Conservation (phyloP, 352 stramenopile genomes). For the Pythium aristosporum region DNA sequence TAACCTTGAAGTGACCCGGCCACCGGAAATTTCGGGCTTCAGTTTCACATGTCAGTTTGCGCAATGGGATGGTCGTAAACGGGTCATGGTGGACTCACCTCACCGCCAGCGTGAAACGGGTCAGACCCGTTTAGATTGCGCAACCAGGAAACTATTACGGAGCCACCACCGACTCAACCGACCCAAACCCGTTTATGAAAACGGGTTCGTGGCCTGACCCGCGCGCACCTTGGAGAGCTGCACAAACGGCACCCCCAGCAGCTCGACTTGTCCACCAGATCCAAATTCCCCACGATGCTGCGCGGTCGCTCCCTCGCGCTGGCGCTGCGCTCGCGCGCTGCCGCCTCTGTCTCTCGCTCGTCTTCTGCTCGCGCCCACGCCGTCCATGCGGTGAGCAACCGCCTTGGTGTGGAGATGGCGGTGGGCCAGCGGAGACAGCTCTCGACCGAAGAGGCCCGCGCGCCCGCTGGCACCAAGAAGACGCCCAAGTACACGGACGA, state of each 20-base stretch:
- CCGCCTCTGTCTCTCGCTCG: slow-evolving; percentile 24
- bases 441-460: slow-evolving; percentile 21
- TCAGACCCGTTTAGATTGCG: slow-evolving; percentile 27
- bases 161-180: not conserved
- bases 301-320: slow-evolving; percentile 28
- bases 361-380: slow-evolving; percentile 1
- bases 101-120: not conserved
- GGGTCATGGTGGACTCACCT: not conserved
- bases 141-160: slow-evolving; percentile 9
- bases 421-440: slow-evolving; percentile 31
- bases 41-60: slow-evolving; percentile 30
- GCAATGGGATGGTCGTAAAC: slow-evolving; percentile 16
- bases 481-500: slow-evolving; percentile 61
- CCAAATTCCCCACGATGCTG: slow-evolving; percentile 27
- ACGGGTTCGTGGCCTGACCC: slow-evolving; percentile 8
- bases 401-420: slow-evolving; percentile 27
- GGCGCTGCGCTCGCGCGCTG: slow-evolving; percentile 24
- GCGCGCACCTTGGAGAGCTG: slow-evolving; percentile 12
- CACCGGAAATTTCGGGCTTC: slow-evolving; percentile 11
- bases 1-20: slow-evolving; percentile 24
- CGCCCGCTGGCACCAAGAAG: slow-evolving; percentile 12
- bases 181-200: not conserved
- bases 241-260: slow-evolving; percentile 20
- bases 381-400: slow-evolving; percentile 21
- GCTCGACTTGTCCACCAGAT: not conserved